Base-by-base conservation (phyloP, 148 eudicot species). In the Silene uniflora region DNA sequence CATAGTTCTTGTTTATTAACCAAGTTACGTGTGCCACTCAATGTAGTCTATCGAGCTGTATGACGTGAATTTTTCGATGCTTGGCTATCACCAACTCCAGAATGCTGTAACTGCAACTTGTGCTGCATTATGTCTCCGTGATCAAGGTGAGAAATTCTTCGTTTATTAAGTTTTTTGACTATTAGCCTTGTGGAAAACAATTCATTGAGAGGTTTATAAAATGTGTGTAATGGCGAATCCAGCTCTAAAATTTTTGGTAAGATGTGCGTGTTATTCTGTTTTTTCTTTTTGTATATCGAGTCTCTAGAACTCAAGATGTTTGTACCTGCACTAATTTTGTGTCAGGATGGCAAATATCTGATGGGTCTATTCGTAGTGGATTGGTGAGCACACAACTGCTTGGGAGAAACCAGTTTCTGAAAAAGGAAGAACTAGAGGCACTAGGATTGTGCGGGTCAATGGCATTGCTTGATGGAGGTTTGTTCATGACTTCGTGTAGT, bases 21-120 rank as follows among this genome's bases (percentile, higher is more conserved):
- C 25, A 29, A 29, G 13, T 29, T 62, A 9, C 18, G 3, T 69
- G 2, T 27, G 24, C 70, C 11, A 64, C 80, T 24, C 24, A 7
- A 7, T 84, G 76, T 82, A 90, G 97, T 84, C 73, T 54, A 76
- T 87, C 72, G 87, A 89, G 73, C 78, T 87, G 75, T 61, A 35
- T 73, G 87, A 82, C 83, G 89, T 90, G n/a, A 87, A 87, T 65
- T 46, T 94, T 24, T 71, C 83, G 35, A 82, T 94, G 93, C 93
- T 94, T 76, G 98, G 98, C 69, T 52, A 71, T 79, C 98, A 91
- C 80, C 97, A 94, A 77, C 96, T 94, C 73, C 97, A 84, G 75
- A 91, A 94, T 83, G 98, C 98, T 73, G 85, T 78, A 67, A 94
- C 98, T 62, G 98, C 98, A 54, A 86, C 91, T 67, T 90, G 95